These are phyloP conservation scores for Artemisia annua DNA, from an alignment of 129 eudicot genomes.

Conservation along the genomic window DNA sequence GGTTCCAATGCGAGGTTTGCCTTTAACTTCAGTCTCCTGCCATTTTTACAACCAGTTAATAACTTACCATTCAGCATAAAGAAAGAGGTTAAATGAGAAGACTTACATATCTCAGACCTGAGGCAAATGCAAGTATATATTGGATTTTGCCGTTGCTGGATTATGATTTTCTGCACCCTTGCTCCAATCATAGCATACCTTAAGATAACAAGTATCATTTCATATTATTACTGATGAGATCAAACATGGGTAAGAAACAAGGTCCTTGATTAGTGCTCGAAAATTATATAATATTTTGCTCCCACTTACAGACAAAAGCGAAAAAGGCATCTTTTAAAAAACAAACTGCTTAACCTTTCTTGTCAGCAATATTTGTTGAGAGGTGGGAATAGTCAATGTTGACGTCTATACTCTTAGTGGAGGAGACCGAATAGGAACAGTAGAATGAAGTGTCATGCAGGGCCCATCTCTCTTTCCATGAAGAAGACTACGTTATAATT, in stretches of 20 bases:
- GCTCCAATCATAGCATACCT: conserved; percentile 96
- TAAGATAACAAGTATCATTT: neutral
- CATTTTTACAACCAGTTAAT: too few relatives aligned
- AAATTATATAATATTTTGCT: too few relatives aligned
- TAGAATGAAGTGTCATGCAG: neutral
- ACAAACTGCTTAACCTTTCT: too few relatives aligned
- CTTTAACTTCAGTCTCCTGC: too few relatives aligned
- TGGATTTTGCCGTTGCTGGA: conserved; percentile 73
- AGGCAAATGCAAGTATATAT: conserved; percentile 61
- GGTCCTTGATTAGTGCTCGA: too few relatives aligned
- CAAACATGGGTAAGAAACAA: neutral
- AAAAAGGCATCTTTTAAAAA: too few relatives aligned
- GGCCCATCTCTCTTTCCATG: conserved; percentile 4
- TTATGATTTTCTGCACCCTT: conserved; percentile 97
- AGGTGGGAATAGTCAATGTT: too few relatives aligned
- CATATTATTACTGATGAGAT: neutral
- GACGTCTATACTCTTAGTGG: too few relatives aligned
- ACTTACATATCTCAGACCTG: conserved; percentile 44
- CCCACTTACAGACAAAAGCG: too few relatives aligned
- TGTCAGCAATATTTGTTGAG: too few relatives aligned
- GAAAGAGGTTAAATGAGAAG: neutral
- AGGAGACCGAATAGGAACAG: too few relatives aligned
- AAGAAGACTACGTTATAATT: neutral
- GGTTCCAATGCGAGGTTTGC: too few relatives aligned
- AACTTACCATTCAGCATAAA: neutral